Conservation (phyloP, 257 asterid genomes). For the Penstemon davidsonii region DNA sequence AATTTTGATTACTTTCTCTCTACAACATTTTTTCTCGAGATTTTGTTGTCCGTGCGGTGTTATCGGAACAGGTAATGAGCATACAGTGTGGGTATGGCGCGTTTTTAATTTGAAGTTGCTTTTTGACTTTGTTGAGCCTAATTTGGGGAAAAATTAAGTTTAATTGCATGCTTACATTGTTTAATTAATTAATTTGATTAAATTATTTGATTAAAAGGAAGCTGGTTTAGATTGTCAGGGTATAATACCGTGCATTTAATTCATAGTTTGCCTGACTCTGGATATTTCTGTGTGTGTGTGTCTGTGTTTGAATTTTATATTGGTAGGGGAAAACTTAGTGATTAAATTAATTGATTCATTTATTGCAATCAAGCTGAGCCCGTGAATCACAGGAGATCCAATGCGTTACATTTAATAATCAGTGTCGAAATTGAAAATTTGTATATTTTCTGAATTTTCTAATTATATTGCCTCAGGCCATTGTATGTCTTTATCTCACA, state of each 20-base stretch:
- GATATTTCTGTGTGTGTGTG: slow-evolving; percentile 14
- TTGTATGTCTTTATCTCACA: slow-evolving; percentile 23
- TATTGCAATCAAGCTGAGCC: slow-evolving; percentile 45
- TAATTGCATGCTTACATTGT: neutral
- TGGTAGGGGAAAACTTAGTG: slow-evolving; percentile 21
- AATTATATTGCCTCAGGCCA: slow-evolving; percentile 19
- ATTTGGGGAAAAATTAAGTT: too few relatives aligned
- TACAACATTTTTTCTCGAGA: slow-evolving; percentile 12
- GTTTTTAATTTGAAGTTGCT: too few relatives aligned
- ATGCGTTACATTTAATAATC: slow-evolving; percentile 42
- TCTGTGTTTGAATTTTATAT: slow-evolving; percentile 10
- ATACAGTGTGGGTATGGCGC: too few relatives aligned
- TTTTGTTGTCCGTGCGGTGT: slow-evolving; percentile 9
- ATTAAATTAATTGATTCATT: slow-evolving; percentile 36
- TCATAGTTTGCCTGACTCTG: too few relatives aligned
- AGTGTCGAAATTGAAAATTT: slow-evolving; percentile 24
- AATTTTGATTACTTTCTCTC: slow-evolving; percentile 19
- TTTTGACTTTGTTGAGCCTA: too few relatives aligned
- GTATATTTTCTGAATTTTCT: neutral
- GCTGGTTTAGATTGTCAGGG: slow-evolving; percentile 21
- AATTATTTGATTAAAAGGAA: neutral
- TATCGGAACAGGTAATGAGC: slow-evolving; percentile 25
- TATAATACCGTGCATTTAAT: neutral
- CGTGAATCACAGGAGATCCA: slow-evolving; percentile 56
- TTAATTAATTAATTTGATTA: neutral